phyloP scores from a whole-genome alignment of 768 basidiomycete species.

The Coprinellus micaceus region DNA sequence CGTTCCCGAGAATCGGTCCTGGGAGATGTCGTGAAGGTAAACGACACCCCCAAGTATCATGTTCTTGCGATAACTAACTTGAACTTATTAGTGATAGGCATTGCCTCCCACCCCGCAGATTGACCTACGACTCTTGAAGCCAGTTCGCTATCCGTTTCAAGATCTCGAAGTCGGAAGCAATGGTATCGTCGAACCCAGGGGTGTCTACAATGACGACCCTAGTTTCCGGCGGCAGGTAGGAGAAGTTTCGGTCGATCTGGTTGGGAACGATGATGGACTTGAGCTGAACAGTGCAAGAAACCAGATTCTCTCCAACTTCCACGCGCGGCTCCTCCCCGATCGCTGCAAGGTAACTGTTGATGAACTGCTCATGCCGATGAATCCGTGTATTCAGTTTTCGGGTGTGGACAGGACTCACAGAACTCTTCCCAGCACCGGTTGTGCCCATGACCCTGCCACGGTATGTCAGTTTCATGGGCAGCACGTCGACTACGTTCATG shows the following conservation, averaged over 20 bases:
- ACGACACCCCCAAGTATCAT: constrained; percentile 23
- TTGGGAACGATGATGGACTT: neutral
- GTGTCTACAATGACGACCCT: constrained; percentile 6
- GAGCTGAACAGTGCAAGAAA: neutral
- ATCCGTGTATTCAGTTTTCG: neutral
- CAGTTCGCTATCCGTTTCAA: constrained; percentile 22
- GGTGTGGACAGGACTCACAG: neutral
- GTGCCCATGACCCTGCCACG: neutral
- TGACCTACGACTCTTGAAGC: constrained; percentile 22
- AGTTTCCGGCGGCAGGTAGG: neutral
- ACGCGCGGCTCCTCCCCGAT: too few relatives aligned
- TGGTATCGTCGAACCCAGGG: constrained; percentile 6
- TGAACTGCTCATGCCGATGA: too few relatives aligned
- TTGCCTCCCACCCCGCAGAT: neutral
- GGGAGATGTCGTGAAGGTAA: constrained; percentile 33
- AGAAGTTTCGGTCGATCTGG: too few relatives aligned
- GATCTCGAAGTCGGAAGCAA: constrained; percentile 19
- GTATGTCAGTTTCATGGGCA: neutral
- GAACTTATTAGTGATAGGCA: neutral
- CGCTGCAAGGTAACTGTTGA: too few relatives aligned
- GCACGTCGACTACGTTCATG: too few relatives aligned
- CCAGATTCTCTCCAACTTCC: neutral
- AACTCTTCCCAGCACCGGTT: constrained; percentile 7
- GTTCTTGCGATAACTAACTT: neutral
- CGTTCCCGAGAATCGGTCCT: constrained; percentile 27